These are phyloP conservation scores for Nissolia schottii DNA, from an alignment of 306 rosid genomes.

Conservation along the genomic window DNA sequence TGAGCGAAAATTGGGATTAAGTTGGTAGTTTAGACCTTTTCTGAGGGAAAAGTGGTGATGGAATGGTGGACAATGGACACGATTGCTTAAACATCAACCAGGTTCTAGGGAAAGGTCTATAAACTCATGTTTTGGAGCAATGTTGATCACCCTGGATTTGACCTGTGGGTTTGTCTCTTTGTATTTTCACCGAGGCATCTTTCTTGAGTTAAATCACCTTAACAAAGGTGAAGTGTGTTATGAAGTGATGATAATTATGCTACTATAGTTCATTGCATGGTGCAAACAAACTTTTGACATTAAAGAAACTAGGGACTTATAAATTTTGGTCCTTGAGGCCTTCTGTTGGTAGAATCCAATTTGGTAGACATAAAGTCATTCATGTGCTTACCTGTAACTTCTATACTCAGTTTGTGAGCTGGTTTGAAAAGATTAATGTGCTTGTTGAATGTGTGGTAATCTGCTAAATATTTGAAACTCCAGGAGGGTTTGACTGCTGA, in stretches of 20 bases:
- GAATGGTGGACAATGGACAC: not conserved
- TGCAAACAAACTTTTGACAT: not conserved
- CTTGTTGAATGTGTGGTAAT: slow-evolving; percentile 2
- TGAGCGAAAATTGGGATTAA: not conserved
- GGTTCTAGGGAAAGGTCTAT: slow-evolving; percentile 10
- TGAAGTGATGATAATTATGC: not conserved
- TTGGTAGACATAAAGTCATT: too few species aligned
- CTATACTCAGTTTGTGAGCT: not conserved
- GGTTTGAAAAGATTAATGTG: not conserved
- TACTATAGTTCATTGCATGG: not conserved
- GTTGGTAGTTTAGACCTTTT: not conserved
- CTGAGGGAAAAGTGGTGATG: not conserved
- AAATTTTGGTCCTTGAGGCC: not conserved
- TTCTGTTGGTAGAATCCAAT: not conserved
- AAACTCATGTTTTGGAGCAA: not conserved
- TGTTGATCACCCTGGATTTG: not conserved
- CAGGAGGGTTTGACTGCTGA: slow-evolving; percentile 91
- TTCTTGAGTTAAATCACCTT: not conserved
- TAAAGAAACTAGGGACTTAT: not conserved
- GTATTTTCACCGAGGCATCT: slow-evolving; percentile 5
- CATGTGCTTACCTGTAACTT: not conserved
- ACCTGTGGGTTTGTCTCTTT: slow-evolving; percentile 1
- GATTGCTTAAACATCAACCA: not conserved
- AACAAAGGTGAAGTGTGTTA: not conserved
- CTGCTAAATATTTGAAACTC: slow-evolving; percentile 18